A percentile compares a stretch with the other conserved stretches of the same genome.
Conservation (phyloP, 176 grass and related monocot species). For the Cocos nucifera region DNA sequence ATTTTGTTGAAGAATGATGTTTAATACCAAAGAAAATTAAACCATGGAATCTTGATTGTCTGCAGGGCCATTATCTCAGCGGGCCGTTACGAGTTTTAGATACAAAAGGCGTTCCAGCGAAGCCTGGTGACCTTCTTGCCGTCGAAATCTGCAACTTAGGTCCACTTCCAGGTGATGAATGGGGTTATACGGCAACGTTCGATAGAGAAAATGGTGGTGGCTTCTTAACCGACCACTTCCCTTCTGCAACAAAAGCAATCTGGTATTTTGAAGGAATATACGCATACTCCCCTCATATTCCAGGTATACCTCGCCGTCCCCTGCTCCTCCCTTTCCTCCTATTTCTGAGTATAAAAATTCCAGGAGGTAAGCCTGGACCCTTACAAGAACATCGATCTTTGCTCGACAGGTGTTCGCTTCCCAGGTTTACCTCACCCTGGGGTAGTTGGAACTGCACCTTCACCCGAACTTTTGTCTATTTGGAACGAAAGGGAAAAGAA, state of each 20-base stretch:
- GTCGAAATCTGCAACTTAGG: slow-evolving; percentile 89
- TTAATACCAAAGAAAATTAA: too few relatives aligned
- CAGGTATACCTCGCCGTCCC: slow-evolving; percentile 29
- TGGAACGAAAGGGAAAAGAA: slow-evolving; percentile 84
- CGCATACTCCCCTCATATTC: slow-evolving; percentile 80
- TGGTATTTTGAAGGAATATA: slow-evolving; percentile 99
- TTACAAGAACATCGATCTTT: background rate
- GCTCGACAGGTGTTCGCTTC: slow-evolving; percentile 62
- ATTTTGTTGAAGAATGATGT: too few relatives aligned
- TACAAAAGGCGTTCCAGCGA: slow-evolving; percentile 60
- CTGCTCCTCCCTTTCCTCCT: background rate
- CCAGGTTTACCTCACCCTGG: slow-evolving; percentile 84
- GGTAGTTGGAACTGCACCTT: slow-evolving; percentile 81
- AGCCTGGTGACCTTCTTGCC: slow-evolving; percentile 76
- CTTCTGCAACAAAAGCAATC: slow-evolving; percentile 73
- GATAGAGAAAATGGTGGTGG: slow-evolving; percentile 88
- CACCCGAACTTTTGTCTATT: slow-evolving; percentile 69
- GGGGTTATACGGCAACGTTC: slow-evolving; percentile 88
- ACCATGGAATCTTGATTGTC: background rate
- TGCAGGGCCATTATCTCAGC: slow-evolving; percentile 79
- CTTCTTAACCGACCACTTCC: slow-evolving; percentile 86
- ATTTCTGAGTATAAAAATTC: too few relatives aligned
- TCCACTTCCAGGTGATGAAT: slow-evolving; percentile 76
- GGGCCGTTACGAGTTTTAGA: slow-evolving; percentile 76
- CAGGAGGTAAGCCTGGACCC: background rate